phyloP scores from a whole-genome alignment of 345 rosid genomes.

The Clarkia xantiana region DNA sequence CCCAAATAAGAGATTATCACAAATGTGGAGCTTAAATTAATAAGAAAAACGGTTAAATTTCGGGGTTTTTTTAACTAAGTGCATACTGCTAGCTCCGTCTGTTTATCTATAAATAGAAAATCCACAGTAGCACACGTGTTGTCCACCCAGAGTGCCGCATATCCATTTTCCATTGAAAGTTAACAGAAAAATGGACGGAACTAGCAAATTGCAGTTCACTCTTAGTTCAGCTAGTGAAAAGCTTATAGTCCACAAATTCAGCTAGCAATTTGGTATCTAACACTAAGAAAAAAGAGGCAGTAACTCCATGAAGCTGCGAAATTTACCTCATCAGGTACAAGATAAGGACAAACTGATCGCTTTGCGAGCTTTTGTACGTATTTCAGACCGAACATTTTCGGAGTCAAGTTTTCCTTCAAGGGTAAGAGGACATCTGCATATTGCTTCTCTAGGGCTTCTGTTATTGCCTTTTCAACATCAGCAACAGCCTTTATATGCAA shows the following conservation, averaged over 20 bases:
- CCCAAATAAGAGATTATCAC: no score
- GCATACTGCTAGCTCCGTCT: no score
- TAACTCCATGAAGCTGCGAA: background rate
- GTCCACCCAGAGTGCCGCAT: no score
- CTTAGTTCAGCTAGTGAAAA: no score
- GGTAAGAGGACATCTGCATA: slow-evolving; percentile 87
- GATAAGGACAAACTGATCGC: slow-evolving; percentile 60
- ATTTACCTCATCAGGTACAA: slow-evolving; percentile 80
- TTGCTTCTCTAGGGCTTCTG: slow-evolving; percentile 92
- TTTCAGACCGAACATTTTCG: slow-evolving; percentile 82
- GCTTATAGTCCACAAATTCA: background rate
- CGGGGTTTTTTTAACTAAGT: no score
- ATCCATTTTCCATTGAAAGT: no score
- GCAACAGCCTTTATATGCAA: slow-evolving; percentile 45
- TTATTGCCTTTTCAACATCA: slow-evolving; percentile 84
- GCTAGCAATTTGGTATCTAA: no score
- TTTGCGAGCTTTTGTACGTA: slow-evolving; percentile 83
- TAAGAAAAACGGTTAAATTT: no score
- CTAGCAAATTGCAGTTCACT: no score
- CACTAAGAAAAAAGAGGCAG: background rate
- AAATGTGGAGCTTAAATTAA: no score
- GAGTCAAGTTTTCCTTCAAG: slow-evolving; percentile 71
- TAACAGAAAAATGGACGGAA: background rate
- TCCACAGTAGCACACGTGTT: no score
- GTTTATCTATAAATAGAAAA: no score